Conservation (phyloP, 768 basidiomycete genomes). For the Tricholoma terreum region DNA sequence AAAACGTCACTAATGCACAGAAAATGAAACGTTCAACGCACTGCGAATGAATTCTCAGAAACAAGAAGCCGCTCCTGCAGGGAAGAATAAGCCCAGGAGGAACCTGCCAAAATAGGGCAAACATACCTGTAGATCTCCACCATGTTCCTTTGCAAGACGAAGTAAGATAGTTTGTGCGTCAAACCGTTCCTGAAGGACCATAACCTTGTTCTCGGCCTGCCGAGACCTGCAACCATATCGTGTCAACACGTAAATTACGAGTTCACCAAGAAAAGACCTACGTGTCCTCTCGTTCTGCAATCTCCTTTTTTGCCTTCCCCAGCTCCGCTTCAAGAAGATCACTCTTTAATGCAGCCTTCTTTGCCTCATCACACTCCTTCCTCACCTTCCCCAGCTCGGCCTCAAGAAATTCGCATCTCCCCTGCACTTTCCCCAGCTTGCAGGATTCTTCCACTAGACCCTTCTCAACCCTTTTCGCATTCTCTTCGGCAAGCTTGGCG, state of each 20-base stretch:
- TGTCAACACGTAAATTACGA: neutral
- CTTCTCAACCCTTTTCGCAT: neutral
- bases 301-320: neutral
- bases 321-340: neutral
- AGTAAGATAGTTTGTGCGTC: constrained; percentile 55
- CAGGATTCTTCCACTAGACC: neutral
- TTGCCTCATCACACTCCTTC: neutral
- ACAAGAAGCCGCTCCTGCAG: constrained; percentile 36
- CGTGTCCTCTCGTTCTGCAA: neutral
- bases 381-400: neutral
- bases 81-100: neutral
- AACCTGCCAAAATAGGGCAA: too few relatives aligned
- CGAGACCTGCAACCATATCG: neutral
- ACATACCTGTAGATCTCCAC: constrained; percentile 45
- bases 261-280: neutral
- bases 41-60: constrained; percentile 35
- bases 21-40: constrained; percentile 15
- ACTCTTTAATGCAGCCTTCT: neutral
- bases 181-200: constrained; percentile 51
- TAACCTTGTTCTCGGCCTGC: constrained; percentile 6
- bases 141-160: constrained; percentile 50
- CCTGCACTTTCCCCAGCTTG: neutral
- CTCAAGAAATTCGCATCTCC: neutral
- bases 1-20: neutral
- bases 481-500: neutral